Evolutionary conservation across 2,329 filamentous ascomycete species (phyloP).

Genomic region (Calonectria crousiana): DNA sequence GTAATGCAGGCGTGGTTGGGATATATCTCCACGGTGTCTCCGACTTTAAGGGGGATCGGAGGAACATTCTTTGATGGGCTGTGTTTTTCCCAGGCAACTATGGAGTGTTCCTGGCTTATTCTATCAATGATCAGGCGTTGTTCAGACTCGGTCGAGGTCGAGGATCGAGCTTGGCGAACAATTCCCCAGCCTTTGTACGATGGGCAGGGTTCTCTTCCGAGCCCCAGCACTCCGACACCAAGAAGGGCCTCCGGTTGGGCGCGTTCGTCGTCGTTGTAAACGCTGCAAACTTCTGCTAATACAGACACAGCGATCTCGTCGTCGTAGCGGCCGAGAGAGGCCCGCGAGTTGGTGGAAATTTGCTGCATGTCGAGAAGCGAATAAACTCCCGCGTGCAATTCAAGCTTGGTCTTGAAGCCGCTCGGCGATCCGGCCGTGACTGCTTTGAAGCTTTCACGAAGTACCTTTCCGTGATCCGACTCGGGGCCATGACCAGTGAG

Average conservation of each 20-base stretch:
- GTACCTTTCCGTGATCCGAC: not conserved
- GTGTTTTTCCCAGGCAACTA: slow-evolving; percentile 62
- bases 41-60: slow-evolving; percentile 59
- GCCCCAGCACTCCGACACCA: slow-evolving; percentile 67
- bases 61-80: slow-evolving; percentile 25
- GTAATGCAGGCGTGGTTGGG: slow-evolving; percentile 76
- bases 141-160: not conserved
- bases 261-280: slow-evolving; percentile 61
- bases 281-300: slow-evolving; percentile 70
- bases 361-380: slow-evolving; percentile 75
- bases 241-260: slow-evolving; percentile 64
- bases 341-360: slow-evolving; percentile 64
- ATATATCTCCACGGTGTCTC: slow-evolving; percentile 58
- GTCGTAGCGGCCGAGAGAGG: slow-evolving; percentile 41
- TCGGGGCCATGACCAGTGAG: not conserved
- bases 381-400: slow-evolving; percentile 76
- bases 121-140: slow-evolving; percentile 65
- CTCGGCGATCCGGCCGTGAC: not conserved
- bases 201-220: slow-evolving; percentile 73
- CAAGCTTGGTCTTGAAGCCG: slow-evolving; percentile 51
- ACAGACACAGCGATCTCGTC: slow-evolving; percentile 68
- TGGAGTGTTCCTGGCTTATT: slow-evolving; percentile 75
- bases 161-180: slow-evolving; percentile 54
- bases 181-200: slow-evolving; percentile 72
- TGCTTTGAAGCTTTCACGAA: slow-evolving; percentile 6